Base-by-base conservation (phyloP, 176 grass and related monocot genomes). In the Coix lacrymajobi region DNA sequence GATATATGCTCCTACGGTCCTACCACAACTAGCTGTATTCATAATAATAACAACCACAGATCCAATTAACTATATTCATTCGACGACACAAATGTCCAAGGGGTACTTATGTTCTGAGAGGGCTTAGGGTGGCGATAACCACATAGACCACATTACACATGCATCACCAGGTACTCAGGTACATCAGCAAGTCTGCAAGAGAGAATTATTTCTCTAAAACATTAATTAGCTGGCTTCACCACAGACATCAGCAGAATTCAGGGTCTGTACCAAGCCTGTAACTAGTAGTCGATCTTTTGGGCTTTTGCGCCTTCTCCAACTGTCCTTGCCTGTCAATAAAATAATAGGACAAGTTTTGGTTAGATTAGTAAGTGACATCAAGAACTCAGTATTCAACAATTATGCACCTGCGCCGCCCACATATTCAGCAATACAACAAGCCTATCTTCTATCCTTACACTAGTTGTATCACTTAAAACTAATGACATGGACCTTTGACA, bases 341-440 rank as follows among this genome's bases (percentile, higher is more conserved):
- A 11, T 8, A 15, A 11, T 8, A 69, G 2, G 13, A 49, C 11
- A 58, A 32, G 2, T 19, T 44, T 25, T 69, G 48, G 75, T 85
- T 36, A 74, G 30, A 75, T 74, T 22, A 74, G 13, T 43, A 31
- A 77, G 30, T 37, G 17, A 45, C 30, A 75, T 28, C 48, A 37
- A 64, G 8, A 8, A 39, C 19, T 12, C 15, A 25, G 17, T 34
- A 62, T 9, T 41, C 12, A 41, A 60, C 3, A 77, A 77, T 28
- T 61, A 4, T 40, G 74, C 49, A 60, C 22, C 6, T 56, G 5
- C 14, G 11, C 6, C 22, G 5, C 51, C 48, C 11, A 70, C 24
- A 76, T 58, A 76, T 58, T 76, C 73, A 57, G 33, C 73, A 76
- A 22, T 76, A 24, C 11, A 76, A 25, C 25, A 70, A 70, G 20